Base-by-base conservation (phyloP, 345 rosid genomes). In the Euphorbia tirucalli region DNA sequence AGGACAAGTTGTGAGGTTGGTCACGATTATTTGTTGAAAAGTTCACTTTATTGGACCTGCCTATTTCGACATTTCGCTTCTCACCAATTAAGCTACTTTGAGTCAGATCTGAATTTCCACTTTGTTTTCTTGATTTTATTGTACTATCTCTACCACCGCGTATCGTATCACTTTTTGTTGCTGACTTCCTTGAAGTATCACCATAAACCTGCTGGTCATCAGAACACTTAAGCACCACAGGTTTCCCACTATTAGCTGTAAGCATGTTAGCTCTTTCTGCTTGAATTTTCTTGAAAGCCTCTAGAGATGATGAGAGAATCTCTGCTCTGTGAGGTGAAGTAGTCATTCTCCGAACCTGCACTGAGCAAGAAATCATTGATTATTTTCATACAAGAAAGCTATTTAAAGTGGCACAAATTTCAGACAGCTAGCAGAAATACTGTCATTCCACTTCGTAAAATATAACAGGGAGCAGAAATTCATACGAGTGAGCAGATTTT, bases 311-410 rank as follows among this genome's bases (percentile, higher is more conserved):
- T 50, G 93, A 85, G 21, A 89, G 68, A 77, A 89, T 84, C 82
- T 87, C 94, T 3, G 91, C 94, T 82, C 82, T 83, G 78, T 89
- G 91, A 39, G 94, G 83, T 69, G 91, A 87, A 73, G 87, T 86
- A 27, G 91, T 85, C 91, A 89, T 87, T 80, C 92, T 82, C 58
- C 94, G 80, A 71, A 87, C 94, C 94, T 89, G 87, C 83, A 78
- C 27, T 74, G 30, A 79, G 68, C 54, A 76, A 49, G 54, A 72
- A 68, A 79, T 44, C 70, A 75, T 52, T 35, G 58, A 71, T 13
- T 35, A 58, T 70, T 77, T 66, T 79, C 68, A 69, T 61, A 61
- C 64, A 59, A 61, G 46, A 78, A 58, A 76, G 60, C 65, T 60
- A 75, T 44, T 19, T 21, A 37, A 71, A 43, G 64, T 16, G 32